These are phyloP conservation scores for Lophiotrema nucula DNA, from an alignment of 495 filamentous ascomycete genomes.

Conservation along the genomic window DNA sequence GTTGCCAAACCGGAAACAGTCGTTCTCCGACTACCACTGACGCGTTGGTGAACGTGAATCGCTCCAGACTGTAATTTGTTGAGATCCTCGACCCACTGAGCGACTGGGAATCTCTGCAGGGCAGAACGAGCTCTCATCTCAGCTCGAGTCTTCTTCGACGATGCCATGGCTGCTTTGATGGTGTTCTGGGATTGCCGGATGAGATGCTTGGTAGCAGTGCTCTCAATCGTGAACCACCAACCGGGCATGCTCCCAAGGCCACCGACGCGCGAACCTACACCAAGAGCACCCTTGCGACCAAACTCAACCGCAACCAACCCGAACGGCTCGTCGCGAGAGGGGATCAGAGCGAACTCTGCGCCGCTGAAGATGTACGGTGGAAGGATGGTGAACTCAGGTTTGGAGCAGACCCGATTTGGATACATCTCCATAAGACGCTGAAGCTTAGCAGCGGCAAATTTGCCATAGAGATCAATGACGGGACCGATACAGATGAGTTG, in stretches of 20 bases:
- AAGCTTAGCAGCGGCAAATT: slow-evolving; percentile 73
- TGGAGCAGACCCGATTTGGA: slow-evolving; percentile 73
- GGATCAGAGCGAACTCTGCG: slow-evolving; percentile 76
- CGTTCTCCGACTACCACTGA: not conserved
- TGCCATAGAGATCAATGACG: slow-evolving; percentile 75
- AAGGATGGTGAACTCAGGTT: slow-evolving; percentile 72
- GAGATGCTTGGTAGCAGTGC: slow-evolving; percentile 66
- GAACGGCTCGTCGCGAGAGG: slow-evolving; percentile 77
- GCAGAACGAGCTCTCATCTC: slow-evolving; percentile 75
- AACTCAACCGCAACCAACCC: slow-evolving; percentile 82
- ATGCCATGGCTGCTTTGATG: slow-evolving; percentile 64
- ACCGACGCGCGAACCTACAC: slow-evolving; percentile 66
- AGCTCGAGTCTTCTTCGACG: slow-evolving; percentile 56
- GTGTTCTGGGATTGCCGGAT: slow-evolving; percentile 70
- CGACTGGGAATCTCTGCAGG: slow-evolving; percentile 70
- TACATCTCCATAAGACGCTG: slow-evolving; percentile 71
- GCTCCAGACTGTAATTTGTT: slow-evolving; percentile 42
- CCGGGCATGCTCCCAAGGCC: slow-evolving; percentile 80
- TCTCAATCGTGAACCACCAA: slow-evolving; percentile 71
- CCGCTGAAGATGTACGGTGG: slow-evolving; percentile 76
- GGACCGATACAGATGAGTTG: slow-evolving; percentile 73
- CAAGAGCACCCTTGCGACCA: slow-evolving; percentile 72
- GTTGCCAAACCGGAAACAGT: not conserved
- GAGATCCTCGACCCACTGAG: slow-evolving; percentile 45
- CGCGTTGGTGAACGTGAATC: slow-evolving; percentile 32